Percentiles rank a stretch among this genome's conserved stretches.
phyloP scores from a whole-genome alignment of 2,329 filamentous ascomycete species.

The Onygenales sp. region DNA sequence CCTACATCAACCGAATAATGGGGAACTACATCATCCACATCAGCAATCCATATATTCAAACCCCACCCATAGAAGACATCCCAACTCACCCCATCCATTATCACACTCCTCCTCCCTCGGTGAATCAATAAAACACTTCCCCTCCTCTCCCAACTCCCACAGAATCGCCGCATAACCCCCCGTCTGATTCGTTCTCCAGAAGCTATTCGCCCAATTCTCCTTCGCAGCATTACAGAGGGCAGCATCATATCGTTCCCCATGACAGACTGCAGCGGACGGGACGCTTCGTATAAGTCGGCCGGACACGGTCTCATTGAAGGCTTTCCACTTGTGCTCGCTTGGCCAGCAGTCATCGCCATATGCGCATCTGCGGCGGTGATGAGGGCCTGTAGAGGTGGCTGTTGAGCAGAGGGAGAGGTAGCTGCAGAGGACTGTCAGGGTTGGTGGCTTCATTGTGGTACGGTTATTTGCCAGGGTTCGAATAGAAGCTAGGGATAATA shows the following conservation, averaged over 20 bases:
- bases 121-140: conserved; percentile 20
- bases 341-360: conserved; percentile 14
- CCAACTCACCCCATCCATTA: conserved; percentile 13
- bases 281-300: conserved; percentile 9
- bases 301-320: conserved; percentile 11
- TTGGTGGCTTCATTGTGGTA: not conserved
- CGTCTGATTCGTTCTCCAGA: conserved; percentile 16
- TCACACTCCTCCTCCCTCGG: conserved; percentile 13
- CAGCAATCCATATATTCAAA: not conserved
- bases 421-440: not conserved
- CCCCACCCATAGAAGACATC: not conserved
- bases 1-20: conserved; percentile 15
- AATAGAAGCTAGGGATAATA: too few relatives aligned
- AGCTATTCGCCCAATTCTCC: conserved; percentile 12
- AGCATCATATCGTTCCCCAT: conserved; percentile 9
- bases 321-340: conserved; percentile 7
- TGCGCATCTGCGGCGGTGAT: conserved; percentile 7
- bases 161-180: conserved; percentile 19
- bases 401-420: not conserved
- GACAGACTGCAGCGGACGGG: conserved; percentile 13
- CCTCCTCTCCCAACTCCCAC: conserved; percentile 20
- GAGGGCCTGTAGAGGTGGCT: not conserved
- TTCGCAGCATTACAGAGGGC: conserved; percentile 9
- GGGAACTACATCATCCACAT: conserved; percentile 10
- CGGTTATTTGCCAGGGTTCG: not conserved